phyloP scores from a whole-genome alignment of 179 eudicot species.

The Beta macrorhiza region DNA sequence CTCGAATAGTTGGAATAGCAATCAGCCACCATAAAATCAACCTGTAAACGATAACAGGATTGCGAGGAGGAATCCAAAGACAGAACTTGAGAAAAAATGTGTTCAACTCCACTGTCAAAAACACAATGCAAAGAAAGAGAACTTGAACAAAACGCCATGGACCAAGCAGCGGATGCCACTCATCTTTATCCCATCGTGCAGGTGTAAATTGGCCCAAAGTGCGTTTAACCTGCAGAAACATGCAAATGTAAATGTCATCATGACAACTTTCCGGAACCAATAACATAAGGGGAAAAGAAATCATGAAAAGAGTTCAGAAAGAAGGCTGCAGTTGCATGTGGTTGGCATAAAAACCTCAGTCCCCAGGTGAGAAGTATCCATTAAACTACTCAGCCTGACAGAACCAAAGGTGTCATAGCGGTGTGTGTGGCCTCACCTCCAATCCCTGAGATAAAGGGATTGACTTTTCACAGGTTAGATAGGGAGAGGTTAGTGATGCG shows the following conservation, averaged over 20 bases:
- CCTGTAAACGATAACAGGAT: constrained; percentile 77
- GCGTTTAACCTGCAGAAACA: constrained; percentile 66
- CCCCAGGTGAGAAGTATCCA: neutral
- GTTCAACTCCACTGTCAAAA: constrained; percentile 93
- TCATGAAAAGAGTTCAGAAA: neutral
- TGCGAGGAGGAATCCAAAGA: constrained; percentile 97
- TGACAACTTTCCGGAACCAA: neutral
- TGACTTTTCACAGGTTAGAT: neutral
- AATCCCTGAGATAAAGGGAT: neutral
- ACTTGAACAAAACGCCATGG: constrained; percentile 97
- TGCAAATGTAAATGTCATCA: neutral
- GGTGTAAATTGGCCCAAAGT: constrained; percentile 95
- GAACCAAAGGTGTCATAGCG: neutral
- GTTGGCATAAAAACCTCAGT: neutral
- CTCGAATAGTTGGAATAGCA: constrained; percentile 95
- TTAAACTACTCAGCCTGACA: neutral
- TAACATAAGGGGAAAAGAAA: neutral
- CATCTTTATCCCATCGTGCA: constrained; percentile 98
- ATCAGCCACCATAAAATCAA: constrained; percentile 98
- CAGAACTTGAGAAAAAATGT: constrained; percentile 95
- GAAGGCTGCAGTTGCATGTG: neutral
- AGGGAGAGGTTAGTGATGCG: neutral
- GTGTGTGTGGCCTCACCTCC: neutral
- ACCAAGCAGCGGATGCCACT: constrained; percentile 97
- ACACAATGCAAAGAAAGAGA: constrained; percentile 69